Conservation (phyloP, 2,329 filamentous ascomycete genomes). For the Colletotrichum truncatum region DNA sequence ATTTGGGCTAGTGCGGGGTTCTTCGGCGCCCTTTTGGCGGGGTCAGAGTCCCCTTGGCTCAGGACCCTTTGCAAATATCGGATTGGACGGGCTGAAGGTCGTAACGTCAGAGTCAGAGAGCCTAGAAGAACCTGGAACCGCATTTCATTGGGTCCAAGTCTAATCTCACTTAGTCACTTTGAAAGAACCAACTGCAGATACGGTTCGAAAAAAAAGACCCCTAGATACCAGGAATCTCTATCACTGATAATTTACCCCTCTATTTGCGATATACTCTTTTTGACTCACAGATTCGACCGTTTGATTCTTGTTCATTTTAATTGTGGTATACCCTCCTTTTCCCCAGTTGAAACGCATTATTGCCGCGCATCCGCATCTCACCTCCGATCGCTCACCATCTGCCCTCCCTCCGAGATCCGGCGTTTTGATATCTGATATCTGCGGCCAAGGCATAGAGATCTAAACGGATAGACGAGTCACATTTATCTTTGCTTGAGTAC, state of each 20-base stretch:
- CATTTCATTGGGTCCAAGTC: background rate
- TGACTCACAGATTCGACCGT: background rate
- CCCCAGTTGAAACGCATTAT: background rate
- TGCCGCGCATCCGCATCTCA: constrained; percentile 9
- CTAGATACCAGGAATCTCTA: background rate
- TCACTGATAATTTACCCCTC: background rate
- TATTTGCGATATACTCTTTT: background rate
- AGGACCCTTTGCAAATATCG: constrained; percentile 19
- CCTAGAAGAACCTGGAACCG: constrained; percentile 29
- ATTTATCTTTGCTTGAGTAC: background rate
- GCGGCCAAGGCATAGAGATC: background rate
- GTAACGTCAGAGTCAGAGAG: constrained; percentile 20
- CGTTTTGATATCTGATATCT: constrained; percentile 7
- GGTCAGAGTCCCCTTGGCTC: constrained; percentile 5
- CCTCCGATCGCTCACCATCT: background rate
- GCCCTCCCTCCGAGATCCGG: constrained; percentile 2
- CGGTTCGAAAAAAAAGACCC: background rate
- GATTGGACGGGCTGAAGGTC: constrained; percentile 9
- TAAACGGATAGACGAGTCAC: background rate
- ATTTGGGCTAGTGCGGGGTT: constrained; percentile 27
- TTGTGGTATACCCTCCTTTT: background rate
- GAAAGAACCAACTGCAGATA: background rate
- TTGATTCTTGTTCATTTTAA: background rate
- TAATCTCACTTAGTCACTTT: constrained; percentile 23
- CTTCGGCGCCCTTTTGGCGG: constrained; percentile 26